These are phyloP conservation scores for Globisporangium parvum DNA, from an alignment of 352 stramenopile species.

Conservation along the genomic window DNA sequence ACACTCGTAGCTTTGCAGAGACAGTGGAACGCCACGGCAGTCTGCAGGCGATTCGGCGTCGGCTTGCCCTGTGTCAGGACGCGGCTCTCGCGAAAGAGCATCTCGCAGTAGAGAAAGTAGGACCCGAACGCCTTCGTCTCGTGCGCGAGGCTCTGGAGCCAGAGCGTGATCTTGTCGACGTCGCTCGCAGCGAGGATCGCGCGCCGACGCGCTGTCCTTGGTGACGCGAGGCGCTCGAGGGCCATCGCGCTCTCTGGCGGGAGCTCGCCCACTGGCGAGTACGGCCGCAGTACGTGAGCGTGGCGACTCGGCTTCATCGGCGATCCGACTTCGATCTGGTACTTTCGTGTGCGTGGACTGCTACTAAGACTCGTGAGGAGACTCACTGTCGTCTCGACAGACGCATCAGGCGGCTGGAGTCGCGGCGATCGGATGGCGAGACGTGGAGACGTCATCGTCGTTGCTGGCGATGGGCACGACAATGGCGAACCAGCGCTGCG, in stretches of 20 bases:
- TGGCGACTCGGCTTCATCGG: neutral
- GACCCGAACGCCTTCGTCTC: slow-evolving; percentile 45
- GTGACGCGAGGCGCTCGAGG: neutral
- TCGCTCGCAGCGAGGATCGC: slow-evolving; percentile 37
- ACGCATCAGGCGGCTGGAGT: neutral
- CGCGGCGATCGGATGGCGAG: slow-evolving; percentile 5
- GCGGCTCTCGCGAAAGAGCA: slow-evolving; percentile 59
- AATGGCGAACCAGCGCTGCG: neutral
- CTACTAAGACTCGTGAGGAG: neutral
- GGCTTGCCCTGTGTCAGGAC: slow-evolving; percentile 57
- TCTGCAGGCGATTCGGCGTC: slow-evolving; percentile 61
- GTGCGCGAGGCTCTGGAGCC: slow-evolving; percentile 44
- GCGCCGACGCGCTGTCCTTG: slow-evolving; percentile 11
- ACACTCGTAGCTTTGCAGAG: slow-evolving; percentile 52
- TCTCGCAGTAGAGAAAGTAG: slow-evolving; percentile 71
- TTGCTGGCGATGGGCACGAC: neutral
- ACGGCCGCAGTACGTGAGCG: slow-evolving; percentile 9
- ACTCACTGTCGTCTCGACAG: neutral
- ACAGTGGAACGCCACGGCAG: slow-evolving; percentile 70
- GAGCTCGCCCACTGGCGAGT: slow-evolving; percentile 28
- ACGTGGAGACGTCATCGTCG: neutral
- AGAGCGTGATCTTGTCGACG: slow-evolving; percentile 55
- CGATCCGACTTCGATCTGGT: neutral
- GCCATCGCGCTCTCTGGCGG: slow-evolving; percentile 15
- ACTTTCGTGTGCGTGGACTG: neutral